phyloP scores from a whole-genome alignment of 306 rosid genomes.

The Cyclanthera cordifolia region DNA sequence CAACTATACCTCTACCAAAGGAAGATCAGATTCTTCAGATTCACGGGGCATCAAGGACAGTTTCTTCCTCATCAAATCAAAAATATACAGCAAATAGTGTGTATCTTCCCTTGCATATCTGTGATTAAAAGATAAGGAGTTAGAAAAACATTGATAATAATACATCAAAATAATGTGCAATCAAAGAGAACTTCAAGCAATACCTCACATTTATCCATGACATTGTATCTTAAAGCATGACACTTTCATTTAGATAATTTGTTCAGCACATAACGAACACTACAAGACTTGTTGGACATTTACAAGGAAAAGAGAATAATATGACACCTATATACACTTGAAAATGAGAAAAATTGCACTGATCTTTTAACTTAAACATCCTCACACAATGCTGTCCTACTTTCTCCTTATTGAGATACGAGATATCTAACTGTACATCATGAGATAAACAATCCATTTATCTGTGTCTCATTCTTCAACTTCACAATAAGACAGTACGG shows the following conservation, averaged over 20 bases:
- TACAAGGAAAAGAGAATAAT: neutral
- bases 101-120: slow-evolving; percentile 99
- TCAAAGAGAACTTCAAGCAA: slow-evolving; percentile 4
- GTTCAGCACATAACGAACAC: neutral
- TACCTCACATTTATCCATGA: neutral
- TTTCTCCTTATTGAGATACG: neutral
- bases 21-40: slow-evolving; percentile 40
- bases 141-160: neutral
- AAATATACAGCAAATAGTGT: slow-evolving; percentile 69
- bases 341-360: neutral
- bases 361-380: neutral
- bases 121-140: slow-evolving; percentile 20
- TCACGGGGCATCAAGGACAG: slow-evolving; percentile 42
- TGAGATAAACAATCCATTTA: neutral
- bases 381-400: neutral
- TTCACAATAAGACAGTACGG: neutral
- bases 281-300: slow-evolving; percentile 1
- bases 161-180: neutral
- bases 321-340: neutral
- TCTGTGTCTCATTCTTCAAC: neutral
- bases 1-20: slow-evolving; percentile 63
- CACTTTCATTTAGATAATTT: neutral
- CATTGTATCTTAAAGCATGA: neutral
- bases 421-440: neutral
- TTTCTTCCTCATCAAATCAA: slow-evolving; percentile 64